Evolutionary conservation across 179 eudicot genomes (phyloP).

Genomic region (Corrigiola litoralis): DNA sequence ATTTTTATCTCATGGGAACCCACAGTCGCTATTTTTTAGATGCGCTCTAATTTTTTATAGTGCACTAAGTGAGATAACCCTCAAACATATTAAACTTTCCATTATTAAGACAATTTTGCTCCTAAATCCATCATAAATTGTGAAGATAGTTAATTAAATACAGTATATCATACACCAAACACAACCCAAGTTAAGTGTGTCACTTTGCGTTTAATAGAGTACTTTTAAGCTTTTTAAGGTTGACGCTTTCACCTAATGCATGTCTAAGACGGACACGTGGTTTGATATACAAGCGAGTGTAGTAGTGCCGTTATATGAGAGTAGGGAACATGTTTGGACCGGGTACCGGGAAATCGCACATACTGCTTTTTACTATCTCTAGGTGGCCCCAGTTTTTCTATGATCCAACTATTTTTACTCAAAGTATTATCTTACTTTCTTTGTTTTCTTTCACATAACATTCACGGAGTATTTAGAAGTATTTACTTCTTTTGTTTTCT

Average conservation of each 20-base stretch:
- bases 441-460: too few relatives aligned
- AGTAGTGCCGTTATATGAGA: neutral
- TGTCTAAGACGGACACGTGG: conserved; percentile 6
- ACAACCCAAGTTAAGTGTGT: neutral
- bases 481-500: too few relatives aligned
- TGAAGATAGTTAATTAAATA: neutral
- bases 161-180: too few relatives aligned
- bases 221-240: conserved; percentile 11
- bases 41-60: too few relatives aligned
- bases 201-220: conserved; percentile 14
- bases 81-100: too few relatives aligned
- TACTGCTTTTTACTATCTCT: neutral
- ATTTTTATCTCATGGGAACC: too few relatives aligned
- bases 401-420: neutral
- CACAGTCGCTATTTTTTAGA: too few relatives aligned
- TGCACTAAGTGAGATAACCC: too few relatives aligned
- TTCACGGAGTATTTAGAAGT: too few relatives aligned
- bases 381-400: neutral
- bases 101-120: too few relatives aligned
- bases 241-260: conserved; percentile 6
- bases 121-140: too few relatives aligned
- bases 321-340: neutral
- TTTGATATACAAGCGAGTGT: neutral
- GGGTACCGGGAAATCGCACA: neutral
- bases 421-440: neutral